Base-by-base conservation (phyloP, 1,284 basidiomycete genomes). In the Vanrija pseudolonga region DNA sequence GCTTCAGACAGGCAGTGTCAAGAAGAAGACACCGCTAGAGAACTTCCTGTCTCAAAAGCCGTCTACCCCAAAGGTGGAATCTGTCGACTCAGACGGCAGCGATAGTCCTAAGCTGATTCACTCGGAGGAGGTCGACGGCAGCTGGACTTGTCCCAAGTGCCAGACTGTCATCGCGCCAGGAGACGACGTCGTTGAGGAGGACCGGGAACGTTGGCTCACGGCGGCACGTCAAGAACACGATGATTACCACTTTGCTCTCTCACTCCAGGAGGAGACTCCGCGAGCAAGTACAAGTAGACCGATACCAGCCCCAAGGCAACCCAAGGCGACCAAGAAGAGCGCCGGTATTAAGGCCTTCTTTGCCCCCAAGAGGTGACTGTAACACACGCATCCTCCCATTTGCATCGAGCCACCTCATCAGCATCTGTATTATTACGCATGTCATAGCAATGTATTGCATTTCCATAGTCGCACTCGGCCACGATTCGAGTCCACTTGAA, bases 161-260 rank as follows among this genome's bases (percentile, higher is more conserved):
- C 14, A 49, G 1, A 50, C 44, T 9, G 22, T 47, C 3, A 55
- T 71, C 22, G 18, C 49, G 2, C 50, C 48, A 1, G 58, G 63
- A 2, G 46, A 56, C 2, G 50, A 51, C 17, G 37, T 49, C 19
- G 8, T 22, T 24, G 43, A 36, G 41, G 32, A 50, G 32, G 47
- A 51, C n/a, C 56, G 51, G 15, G 50, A 43, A 22, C 59, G 57
- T 6, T 47, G 44, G 66, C 65, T 45, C 14, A 74, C 74, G 6
- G 76, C 66, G 51, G 70, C 86, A 48, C 82, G 80, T 53, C 73
- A 81, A 63, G 91, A 94, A 68, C 91, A 95, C 63, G 81, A 84
- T 44, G 91, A 95, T 74, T 93, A 84, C 72, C 91, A 95, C 72
- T 84, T 90, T 63, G 91, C 92, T 2, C 80, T 85, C 65, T 85